Percentiles rank a stretch among this genome's conserved stretches.
phyloP scores from a whole-genome alignment of 148 eudicot genomes.

The Rhododendron ovatum region DNA sequence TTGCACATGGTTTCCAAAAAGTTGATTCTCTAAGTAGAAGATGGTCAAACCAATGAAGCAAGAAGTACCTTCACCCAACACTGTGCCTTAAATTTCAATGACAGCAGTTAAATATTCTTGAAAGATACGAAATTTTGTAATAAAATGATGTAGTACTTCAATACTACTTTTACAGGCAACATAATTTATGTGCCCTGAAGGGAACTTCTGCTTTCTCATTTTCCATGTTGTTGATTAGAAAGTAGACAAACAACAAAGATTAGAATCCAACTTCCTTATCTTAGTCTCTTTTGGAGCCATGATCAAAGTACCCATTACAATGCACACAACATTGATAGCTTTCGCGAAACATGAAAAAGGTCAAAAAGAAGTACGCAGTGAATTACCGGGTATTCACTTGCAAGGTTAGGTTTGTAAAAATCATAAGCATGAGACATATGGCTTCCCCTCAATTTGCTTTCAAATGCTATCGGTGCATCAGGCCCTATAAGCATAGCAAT shows the following conservation, averaged over 20 bases:
- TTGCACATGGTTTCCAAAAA: not conserved
- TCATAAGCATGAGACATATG: conserved; percentile 97
- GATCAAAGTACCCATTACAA: not conserved
- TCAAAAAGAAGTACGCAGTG: not conserved
- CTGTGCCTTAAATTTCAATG: not conserved
- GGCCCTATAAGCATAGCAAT: conserved; percentile 97
- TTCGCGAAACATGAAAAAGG: not conserved
- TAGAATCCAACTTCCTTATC: not conserved
- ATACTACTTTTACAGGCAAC: not conserved
- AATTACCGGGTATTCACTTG: conserved; percentile 97
- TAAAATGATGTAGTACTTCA: not conserved
- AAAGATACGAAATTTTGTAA: not conserved
- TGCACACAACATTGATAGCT: not conserved
- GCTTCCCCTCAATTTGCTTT: conserved; percentile 89
- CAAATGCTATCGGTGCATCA: conserved; percentile 87
- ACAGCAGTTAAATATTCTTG: not conserved
- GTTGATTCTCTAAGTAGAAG: not conserved
- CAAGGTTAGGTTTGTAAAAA: conserved; percentile 96
- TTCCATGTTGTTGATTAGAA: not conserved
- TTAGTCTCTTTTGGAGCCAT: not conserved
- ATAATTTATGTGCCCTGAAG: not conserved
- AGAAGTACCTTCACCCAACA: not conserved
- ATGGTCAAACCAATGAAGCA: not conserved
- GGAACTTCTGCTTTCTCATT: conserved; percentile 5
- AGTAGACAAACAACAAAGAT: not conserved